Base-by-base conservation (phyloP, 2,329 filamentous ascomycete genomes). In the Endocalyx cinctus region DNA sequence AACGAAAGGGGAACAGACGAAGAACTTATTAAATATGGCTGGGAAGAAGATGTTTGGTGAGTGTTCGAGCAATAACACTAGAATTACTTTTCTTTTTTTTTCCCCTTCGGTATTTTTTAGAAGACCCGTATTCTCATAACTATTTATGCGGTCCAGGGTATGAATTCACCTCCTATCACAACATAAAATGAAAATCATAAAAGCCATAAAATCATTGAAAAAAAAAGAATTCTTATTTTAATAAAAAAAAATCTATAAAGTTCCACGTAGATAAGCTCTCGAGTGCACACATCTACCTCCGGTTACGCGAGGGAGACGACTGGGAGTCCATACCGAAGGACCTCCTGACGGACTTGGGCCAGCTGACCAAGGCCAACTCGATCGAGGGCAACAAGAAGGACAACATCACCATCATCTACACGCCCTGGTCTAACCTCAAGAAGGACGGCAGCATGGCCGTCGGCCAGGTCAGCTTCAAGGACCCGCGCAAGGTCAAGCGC, bases 371-470 rank as follows among this genome's bases (percentile, higher is more conserved):
- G 66, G 92, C 92, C 42, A 98, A 98, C 66, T 96, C 88, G 37
- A 98, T 98, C 51, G 92, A 98, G 69, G 92, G 92, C 44, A 98
- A 98, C 70, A 98, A 98, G 65, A 97, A 96, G 62, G 90, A 97
- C 62, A 97, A 97, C 63, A 71, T 98, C 52, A 94, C 88, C 12
- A 63, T 98, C 54, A 94, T 98, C 54, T 98, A 98, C 67, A 98
- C 92, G 5, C 92, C 92, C 6, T 97, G 92, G 88, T 84, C 86
- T 27, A 98, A 98, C 59, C 74, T 98, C 20, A 84, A 87, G 58
- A 98, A 98, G 58, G 87, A 94, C 55, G 90, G 89, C 18, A 87
- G 83, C 59, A 98, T 98, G 92, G 89, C 87, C 13, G 82, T 83
- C 4, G 92, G 92, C 15, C 92, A 98, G 58, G 92, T 98, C 33